Percentiles rank a stretch among this genome's conserved stretches.
Evolutionary conservation across 2,329 filamentous ascomycete species (phyloP).

Genomic region (Penicillium corylophilum): DNA sequence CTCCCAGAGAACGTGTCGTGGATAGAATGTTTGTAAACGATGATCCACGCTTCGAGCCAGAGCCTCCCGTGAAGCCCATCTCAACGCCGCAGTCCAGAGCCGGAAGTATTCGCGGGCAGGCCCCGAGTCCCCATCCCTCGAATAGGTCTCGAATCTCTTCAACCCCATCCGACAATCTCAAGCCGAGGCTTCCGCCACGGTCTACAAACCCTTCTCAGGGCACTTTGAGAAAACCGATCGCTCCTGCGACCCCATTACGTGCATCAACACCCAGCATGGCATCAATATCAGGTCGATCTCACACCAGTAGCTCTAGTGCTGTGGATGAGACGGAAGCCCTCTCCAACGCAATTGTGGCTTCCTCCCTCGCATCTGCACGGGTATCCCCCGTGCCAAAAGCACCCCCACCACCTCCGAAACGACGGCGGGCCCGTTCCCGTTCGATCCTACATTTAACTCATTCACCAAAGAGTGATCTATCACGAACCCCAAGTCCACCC

Average conservation of each 20-base stretch:
- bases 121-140: constrained; percentile 15
- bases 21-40: constrained; percentile 16
- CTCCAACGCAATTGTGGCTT: constrained; percentile 49
- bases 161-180: constrained; percentile 17
- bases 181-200: constrained; percentile 30
- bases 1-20: not conserved
- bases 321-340: constrained; percentile 35
- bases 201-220: constrained; percentile 9
- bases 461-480: constrained; percentile 28
- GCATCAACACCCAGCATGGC: constrained; percentile 27
- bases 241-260: constrained; percentile 12
- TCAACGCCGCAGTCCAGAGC: constrained; percentile 11
- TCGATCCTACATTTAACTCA: constrained; percentile 37
- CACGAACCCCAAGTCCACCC: constrained; percentile 36
- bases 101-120: constrained; percentile 8
- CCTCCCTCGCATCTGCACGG: constrained; percentile 46
- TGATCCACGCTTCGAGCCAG: constrained; percentile 3
- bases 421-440: constrained; percentile 37
- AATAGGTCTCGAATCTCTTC: constrained; percentile 12
- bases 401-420: constrained; percentile 41
- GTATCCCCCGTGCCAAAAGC: constrained; percentile 39
- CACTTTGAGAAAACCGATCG: constrained; percentile 12
- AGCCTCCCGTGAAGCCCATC: constrained; percentile 4
- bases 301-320: constrained; percentile 27
- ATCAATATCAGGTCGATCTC: constrained; percentile 26